phyloP scores from a whole-genome alignment of 495 filamentous ascomycete species.

The Neurospora sp. region DNA sequence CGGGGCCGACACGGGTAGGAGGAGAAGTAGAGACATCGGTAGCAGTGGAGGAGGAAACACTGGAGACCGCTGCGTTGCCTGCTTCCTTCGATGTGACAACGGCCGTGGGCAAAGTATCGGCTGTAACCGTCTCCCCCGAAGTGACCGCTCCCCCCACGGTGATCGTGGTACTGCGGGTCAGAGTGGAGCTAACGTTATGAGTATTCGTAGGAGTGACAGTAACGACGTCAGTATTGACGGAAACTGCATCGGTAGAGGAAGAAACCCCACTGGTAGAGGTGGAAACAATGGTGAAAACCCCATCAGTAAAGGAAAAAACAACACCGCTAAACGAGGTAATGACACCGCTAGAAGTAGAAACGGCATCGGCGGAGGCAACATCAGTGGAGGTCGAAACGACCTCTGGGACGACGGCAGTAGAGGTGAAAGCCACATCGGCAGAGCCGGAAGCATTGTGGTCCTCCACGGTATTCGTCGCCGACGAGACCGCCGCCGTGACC shows the following conservation, averaged over 20 bases:
- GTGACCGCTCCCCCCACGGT: background rate
- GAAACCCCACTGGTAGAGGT: background rate
- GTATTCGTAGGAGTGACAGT: too few species aligned
- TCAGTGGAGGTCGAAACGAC: background rate
- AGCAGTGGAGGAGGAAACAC: background rate
- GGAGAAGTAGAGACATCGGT: background rate
- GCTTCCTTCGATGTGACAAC: background rate
- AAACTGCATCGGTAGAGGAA: too few species aligned
- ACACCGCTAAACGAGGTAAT: background rate
- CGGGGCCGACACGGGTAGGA: background rate
- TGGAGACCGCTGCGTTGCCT: background rate
- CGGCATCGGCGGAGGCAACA: background rate
- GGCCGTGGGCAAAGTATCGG: background rate
- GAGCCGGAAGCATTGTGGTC: background rate
- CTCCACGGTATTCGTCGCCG: background rate
- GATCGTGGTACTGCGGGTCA: background rate
- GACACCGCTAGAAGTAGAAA: background rate
- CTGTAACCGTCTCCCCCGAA: too few species aligned
- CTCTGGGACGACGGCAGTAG: background rate
- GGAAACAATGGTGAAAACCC: background rate
- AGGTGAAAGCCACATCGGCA: background rate
- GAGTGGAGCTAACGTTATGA: background rate
- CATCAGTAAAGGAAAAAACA: background rate
- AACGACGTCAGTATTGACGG: too few species aligned
- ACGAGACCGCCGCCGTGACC: background rate